Conservation (phyloP, 2,329 filamentous ascomycete genomes). For the Alternaria longipes region DNA sequence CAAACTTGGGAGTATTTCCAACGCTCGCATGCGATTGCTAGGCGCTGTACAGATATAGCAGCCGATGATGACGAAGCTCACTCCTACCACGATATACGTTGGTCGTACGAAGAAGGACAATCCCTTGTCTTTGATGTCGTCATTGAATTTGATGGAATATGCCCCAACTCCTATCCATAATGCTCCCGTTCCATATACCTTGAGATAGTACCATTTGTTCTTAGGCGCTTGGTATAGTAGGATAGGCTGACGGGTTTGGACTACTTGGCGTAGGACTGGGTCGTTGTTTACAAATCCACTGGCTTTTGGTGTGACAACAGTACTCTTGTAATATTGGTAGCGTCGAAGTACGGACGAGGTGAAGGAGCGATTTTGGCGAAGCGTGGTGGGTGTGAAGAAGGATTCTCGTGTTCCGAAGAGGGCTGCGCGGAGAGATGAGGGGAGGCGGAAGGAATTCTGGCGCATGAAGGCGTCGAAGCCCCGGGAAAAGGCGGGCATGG, state of each 20-base stretch:
- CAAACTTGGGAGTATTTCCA: constrained; percentile 44
- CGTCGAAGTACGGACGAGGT: constrained; percentile 36
- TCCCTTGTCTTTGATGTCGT: constrained; percentile 42
- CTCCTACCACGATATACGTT: constrained; percentile 44
- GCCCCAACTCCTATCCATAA: constrained; percentile 39
- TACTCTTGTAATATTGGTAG: constrained; percentile 30
- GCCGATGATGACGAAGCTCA: constrained; percentile 41
- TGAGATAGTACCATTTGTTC: constrained; percentile 37
- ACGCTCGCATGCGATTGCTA: constrained; percentile 38
- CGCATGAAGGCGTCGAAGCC: constrained; percentile 41
- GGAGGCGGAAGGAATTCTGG: constrained; percentile 42
- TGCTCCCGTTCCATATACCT: constrained; percentile 40
- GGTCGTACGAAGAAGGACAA: constrained; percentile 45
- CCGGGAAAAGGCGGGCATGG: constrained; percentile 45
- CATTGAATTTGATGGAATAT: constrained; percentile 43
- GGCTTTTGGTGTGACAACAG: constrained; percentile 11
- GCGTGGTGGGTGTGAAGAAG: constrained; percentile 24
- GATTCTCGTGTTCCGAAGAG: constrained; percentile 40
- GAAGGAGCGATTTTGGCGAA: constrained; percentile 31
- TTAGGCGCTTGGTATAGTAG: constrained; percentile 46
- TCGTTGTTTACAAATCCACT: constrained; percentile 36
- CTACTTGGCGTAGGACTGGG: constrained; percentile 46
- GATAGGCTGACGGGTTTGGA: constrained; percentile 41
- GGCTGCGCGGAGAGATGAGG: constrained; percentile 44
- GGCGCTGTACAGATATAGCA: constrained; percentile 45